Base-by-base conservation (phyloP, 345 rosid genomes). In the Limnanthes douglasii region DNA sequence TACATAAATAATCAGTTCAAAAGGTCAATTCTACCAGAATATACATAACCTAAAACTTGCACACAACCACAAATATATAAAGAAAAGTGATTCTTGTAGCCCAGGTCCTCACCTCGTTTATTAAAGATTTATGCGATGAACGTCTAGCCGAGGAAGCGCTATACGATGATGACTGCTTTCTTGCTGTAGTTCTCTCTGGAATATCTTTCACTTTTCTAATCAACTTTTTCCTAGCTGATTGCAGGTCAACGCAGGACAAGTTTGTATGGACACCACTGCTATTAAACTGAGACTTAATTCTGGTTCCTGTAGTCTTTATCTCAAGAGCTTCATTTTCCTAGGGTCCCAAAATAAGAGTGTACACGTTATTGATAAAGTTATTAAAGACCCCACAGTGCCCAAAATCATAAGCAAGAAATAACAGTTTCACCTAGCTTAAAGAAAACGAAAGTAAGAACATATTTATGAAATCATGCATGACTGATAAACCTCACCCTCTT, bases 401-500 rank as follows among this genome's bases (percentile, higher is more conserved):
- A n/a, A n/a, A n/a, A n/a, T n/a, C n/a, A n/a, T n/a, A n/a, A n/a
- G n/a, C n/a, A n/a, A n/a, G n/a, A n/a, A n/a, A n/a, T n/a, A n/a
- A n/a, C n/a, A n/a, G n/a, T n/a, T n/a, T n/a, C n/a, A n/a, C n/a
- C n/a, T n/a, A n/a, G n/a, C n/a, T n/a, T n/a, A n/a, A n/a, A n/a
- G n/a, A n/a, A n/a, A n/a, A n/a, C n/a, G n/a, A n/a, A n/a, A n/a
- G n/a, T n/a, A n/a, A n/a, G n/a, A n/a, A n/a, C n/a, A n/a, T n/a
- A n/a, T n/a, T n/a, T n/a, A n/a, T n/a, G 17, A 3, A 37, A 13
- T 12, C n/a, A 20, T n/a, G 10, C 19, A n/a, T 16, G 28, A 49
- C 8, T 8, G 9, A 28, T 19, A 33, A 46, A 25, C 5, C 53
- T 6, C n/a, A 66, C 81, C 80, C 59, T 53, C 4, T 56, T 50